Percentiles rank a stretch among this genome's conserved stretches.
Evolutionary conservation across 495 filamentous ascomycete genomes (phyloP).

Genomic region (Xylaria venustula): DNA sequence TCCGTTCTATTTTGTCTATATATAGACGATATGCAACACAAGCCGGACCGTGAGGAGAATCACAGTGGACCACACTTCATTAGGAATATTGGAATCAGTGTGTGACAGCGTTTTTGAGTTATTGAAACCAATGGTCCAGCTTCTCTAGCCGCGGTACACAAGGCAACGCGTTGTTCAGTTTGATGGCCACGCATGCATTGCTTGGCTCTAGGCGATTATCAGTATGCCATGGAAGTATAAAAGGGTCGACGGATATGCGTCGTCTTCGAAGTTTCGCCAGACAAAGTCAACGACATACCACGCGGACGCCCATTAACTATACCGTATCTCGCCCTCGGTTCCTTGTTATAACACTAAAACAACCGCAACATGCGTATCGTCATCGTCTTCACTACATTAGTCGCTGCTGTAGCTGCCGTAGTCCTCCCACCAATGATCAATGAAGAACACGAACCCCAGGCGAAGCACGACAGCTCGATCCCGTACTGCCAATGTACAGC

Average conservation of each 20-base stretch:
- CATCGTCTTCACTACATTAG: background rate
- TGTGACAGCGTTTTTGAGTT: background rate
- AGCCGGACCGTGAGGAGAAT: background rate
- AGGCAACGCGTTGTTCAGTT: background rate
- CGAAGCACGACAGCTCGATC: slow-evolving; percentile 3
- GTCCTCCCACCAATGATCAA: background rate
- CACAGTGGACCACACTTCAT: background rate
- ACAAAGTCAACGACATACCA: background rate
- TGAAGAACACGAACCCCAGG: background rate
- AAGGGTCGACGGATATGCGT: background rate
- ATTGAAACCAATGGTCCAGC: background rate
- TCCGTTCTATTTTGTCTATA: background rate
- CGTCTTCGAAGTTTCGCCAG: background rate
- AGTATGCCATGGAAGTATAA: background rate
- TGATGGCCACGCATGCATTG: background rate
- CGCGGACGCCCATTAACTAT: background rate
- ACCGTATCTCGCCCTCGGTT: background rate
- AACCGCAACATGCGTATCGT: background rate
- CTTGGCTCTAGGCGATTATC: background rate
- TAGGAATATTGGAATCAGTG: background rate
- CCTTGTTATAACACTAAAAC: background rate
- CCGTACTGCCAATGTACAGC: slow-evolving; percentile 8
- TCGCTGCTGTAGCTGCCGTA: background rate
- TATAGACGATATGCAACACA: background rate
- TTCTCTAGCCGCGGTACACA: background rate